Conservation (phyloP, 192 early-diverging fungal genomes). For the Entomortierella parvispora region DNA sequence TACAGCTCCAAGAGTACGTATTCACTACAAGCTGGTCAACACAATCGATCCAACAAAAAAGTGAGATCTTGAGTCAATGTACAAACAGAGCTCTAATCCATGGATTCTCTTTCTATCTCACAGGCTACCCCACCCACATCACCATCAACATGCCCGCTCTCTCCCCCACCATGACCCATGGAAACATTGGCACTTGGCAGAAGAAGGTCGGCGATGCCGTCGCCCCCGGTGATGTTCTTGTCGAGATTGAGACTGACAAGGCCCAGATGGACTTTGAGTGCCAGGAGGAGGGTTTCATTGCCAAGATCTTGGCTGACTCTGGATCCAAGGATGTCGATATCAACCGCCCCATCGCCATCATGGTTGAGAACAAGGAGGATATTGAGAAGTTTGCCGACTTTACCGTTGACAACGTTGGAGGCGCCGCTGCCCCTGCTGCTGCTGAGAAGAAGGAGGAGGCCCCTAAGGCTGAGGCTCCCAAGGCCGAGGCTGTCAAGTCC, state of each 20-base stretch:
- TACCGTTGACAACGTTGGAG: constrained; percentile 63
- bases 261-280: constrained; percentile 99
- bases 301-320: constrained; percentile 87
- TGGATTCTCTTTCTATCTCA: neutral
- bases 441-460: constrained; percentile 41
- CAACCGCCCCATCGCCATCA: constrained; percentile 84
- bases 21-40: neutral
- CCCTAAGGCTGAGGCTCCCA: constrained; percentile 25
- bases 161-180: constrained; percentile 98
- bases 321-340: constrained; percentile 88
- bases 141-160: constrained; percentile 96
- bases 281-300: constrained; percentile 96
- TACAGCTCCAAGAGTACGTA: constrained; percentile 65
- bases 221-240: constrained; percentile 89
- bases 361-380: constrained; percentile 91
- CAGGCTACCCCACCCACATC: constrained; percentile 83
- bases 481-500: constrained; percentile 36
- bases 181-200: constrained; percentile 92
- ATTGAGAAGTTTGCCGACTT: constrained; percentile 90
- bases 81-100: neutral
- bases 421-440: constrained; percentile 51
- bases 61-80: neutral
- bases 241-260: constrained; percentile 99
- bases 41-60: neutral
- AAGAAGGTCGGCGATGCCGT: constrained; percentile 95